phyloP scores from a whole-genome alignment of 2,329 filamentous ascomycete species.

The Alternaria metachromatica region DNA sequence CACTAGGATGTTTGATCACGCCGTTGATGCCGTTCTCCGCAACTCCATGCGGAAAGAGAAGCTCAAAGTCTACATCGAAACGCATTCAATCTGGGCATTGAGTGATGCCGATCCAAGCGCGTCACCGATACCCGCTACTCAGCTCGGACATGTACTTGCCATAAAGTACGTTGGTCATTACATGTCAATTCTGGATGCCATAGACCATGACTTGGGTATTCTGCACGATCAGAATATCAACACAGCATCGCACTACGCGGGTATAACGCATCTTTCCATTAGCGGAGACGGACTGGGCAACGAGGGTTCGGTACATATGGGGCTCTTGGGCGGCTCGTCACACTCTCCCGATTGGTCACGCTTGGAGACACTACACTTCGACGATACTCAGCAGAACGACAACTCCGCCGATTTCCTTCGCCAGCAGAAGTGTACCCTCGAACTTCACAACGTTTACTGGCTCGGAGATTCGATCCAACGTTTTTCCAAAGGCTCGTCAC shows the following conservation, averaged over 20 bases:
- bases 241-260: background rate
- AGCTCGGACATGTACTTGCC: background rate
- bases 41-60: background rate
- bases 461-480: background rate
- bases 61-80: background rate
- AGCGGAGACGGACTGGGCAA: background rate
- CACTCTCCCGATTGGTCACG: background rate
- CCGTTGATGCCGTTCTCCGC: background rate
- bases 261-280: background rate
- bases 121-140: background rate
- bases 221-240: background rate
- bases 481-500: background rate
- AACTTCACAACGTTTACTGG: background rate
- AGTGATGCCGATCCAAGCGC: background rate
- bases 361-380: background rate
- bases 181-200: background rate
- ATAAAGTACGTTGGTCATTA: background rate
- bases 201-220: fast-evolving
- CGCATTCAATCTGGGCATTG: background rate
- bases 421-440: background rate
- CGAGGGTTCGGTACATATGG: background rate
- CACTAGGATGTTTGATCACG: background rate
- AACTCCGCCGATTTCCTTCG: background rate
- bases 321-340: background rate
- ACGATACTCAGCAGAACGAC: background rate